Percentiles rank a stretch among this genome's conserved stretches.
Conservation (phyloP, 2,329 filamentous ascomycete species). For the Orbilia oligospora region DNA sequence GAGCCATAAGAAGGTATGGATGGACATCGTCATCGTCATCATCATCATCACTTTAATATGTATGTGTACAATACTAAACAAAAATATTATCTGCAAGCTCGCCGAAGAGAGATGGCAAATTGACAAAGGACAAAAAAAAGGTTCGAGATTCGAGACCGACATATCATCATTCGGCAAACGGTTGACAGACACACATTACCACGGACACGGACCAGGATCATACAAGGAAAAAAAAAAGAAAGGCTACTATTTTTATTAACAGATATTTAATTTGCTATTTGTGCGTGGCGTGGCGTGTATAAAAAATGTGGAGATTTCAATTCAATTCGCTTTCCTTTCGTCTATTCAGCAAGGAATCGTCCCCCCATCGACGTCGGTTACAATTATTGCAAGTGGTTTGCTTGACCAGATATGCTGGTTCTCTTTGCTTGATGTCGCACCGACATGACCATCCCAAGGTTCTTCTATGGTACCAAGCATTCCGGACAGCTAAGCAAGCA, state of each 20-base stretch:
- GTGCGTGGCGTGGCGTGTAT: constrained; percentile 48
- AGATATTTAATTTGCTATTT: constrained; percentile 55
- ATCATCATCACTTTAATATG: no score
- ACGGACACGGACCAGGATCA: constrained; percentile 43
- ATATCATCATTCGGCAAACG: constrained; percentile 46
- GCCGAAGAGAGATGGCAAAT: constrained; percentile 55
- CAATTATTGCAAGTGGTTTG: constrained; percentile 17
- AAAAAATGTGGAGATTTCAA: constrained; percentile 45
- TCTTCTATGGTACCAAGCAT: constrained; percentile 50
- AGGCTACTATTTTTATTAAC: constrained; percentile 59
- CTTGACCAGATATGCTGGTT: constrained; percentile 24
- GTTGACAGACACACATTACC: constrained; percentile 29
- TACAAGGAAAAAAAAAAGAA: not conserved
- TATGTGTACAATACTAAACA: no score
- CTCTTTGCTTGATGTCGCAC: constrained; percentile 33
- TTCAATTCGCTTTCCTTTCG: constrained; percentile 40
- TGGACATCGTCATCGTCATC: constrained; percentile 14
- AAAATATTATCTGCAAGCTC: no score
- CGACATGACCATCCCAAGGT: constrained; percentile 49
- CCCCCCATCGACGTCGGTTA: constrained; percentile 45
- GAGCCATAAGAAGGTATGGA: constrained; percentile 16
- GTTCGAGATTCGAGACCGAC: constrained; percentile 32
- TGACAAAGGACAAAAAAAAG: not conserved
- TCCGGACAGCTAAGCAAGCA: constrained; percentile 59
- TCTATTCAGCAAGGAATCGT: constrained; percentile 41